A percentile compares a stretch with the other conserved stretches of the same genome.
Conservation (phyloP, 163 green algal genomes). For the Scenedesmus sp. region DNA sequence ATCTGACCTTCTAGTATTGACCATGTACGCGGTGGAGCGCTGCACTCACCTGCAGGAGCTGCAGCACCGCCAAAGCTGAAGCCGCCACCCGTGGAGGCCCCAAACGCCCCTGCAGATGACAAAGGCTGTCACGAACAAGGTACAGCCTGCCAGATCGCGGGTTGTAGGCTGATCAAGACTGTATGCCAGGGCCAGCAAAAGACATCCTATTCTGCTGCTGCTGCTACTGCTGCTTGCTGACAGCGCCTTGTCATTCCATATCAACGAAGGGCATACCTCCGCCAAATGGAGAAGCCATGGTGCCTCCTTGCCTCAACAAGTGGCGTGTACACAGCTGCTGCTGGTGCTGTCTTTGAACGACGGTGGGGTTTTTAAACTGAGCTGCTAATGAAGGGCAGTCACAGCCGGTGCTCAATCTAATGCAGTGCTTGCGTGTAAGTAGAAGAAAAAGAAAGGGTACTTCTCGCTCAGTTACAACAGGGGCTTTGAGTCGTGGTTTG, state of each 20-base stretch:
- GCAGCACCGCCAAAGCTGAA: slow-evolving; percentile 50
- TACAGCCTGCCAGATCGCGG: not conserved
- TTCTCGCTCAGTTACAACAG: not conserved
- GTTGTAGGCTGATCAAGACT: not conserved
- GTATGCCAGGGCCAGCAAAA: not conserved
- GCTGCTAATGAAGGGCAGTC: not conserved
- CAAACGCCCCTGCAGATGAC: slow-evolving; percentile 22
- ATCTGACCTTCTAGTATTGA: not conserved
- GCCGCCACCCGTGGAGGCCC: slow-evolving; percentile 35
- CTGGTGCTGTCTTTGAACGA: not conserved
- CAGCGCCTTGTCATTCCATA: not conserved
- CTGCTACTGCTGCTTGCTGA: not conserved
- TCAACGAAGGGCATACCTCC: not conserved
- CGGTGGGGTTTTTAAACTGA: not conserved
- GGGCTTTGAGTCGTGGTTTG: slow-evolving; percentile 16
- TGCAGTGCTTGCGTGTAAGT: not conserved
- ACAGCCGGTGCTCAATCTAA: not conserved
- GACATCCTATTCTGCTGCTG: not conserved
- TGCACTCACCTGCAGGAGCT: not conserved
- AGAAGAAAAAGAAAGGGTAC: not conserved
- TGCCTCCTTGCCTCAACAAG: not conserved
- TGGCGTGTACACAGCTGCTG: not conserved
- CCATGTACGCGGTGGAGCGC: not conserved
- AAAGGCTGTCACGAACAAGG: not conserved
- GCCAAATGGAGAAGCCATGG: slow-evolving; percentile 37